These are phyloP conservation scores for Craspedostauros australis DNA, from an alignment of 108 stramenopile species.

Conservation along the genomic window DNA sequence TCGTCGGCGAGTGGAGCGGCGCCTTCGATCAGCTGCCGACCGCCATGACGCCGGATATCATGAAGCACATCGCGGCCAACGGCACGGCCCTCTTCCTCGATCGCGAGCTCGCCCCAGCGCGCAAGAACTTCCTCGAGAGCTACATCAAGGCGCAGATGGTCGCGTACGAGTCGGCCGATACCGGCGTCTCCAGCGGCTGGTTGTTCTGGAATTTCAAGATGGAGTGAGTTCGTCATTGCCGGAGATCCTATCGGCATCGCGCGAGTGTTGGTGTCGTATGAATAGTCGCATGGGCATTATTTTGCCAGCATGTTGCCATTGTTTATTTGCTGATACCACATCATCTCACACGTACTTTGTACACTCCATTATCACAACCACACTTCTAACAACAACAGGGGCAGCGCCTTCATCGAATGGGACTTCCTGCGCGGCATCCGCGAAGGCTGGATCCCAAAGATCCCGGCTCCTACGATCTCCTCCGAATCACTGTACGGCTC, in stretches of 20 bases:
- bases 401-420: conserved; percentile 70
- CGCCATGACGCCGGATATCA: conserved; percentile 32
- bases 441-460: conserved; percentile 65
- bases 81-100: conserved; percentile 29
- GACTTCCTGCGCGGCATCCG: conserved; percentile 57
- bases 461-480: conserved; percentile 16
- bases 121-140: conserved; percentile 44
- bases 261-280: not conserved
- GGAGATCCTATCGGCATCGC: too few species aligned
- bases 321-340: not conserved
- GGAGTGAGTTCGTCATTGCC: conserved; percentile 25
- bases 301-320: not conserved
- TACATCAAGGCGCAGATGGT: conserved; percentile 73
- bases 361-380: not conserved
- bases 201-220: conserved; percentile 69
- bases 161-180: conserved; percentile 40
- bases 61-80: conserved; percentile 32
- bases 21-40: conserved; percentile 43
- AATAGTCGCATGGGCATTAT: not conserved
- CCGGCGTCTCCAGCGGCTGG: conserved; percentile 46
- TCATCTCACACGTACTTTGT: not conserved
- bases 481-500: conserved; percentile 38
- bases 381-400: conserved; percentile 9
- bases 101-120: conserved; percentile 27
- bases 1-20: conserved; percentile 68